Evolutionary conservation across 1,284 basidiomycete genomes (phyloP).

Genomic region (Inonotus obliquus): DNA sequence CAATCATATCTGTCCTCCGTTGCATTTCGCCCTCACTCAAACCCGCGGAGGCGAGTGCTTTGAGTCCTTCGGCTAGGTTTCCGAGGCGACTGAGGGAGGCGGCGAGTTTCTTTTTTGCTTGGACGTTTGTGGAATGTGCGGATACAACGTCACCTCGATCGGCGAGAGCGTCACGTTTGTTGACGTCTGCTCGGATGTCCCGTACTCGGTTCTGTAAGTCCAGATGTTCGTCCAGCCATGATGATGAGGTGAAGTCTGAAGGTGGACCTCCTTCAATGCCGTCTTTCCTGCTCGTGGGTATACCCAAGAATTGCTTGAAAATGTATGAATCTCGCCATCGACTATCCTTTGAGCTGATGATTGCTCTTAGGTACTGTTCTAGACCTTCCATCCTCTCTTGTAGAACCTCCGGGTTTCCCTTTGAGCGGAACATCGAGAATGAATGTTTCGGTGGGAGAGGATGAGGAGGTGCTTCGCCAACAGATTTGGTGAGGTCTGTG

Average conservation of each 20-base stretch:
- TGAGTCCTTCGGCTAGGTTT: slow-evolving; percentile 65
- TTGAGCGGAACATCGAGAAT: slow-evolving; percentile 44
- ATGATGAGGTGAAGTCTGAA: slow-evolving; percentile 60
- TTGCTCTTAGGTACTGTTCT: slow-evolving; percentile 84
- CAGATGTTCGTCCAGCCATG: slow-evolving; percentile 84
- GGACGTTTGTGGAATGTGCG: slow-evolving; percentile 77
- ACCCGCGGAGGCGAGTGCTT: slow-evolving; percentile 57
- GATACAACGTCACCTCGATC: slow-evolving; percentile 67
- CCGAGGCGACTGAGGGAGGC: slow-evolving; percentile 67
- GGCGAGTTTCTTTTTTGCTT: slow-evolving; percentile 80
- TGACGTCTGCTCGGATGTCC: slow-evolving; percentile 77
- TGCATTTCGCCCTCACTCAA: slow-evolving; percentile 82
- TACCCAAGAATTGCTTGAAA: slow-evolving; percentile 85
- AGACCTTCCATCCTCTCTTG: slow-evolving; percentile 73
- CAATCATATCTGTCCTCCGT: slow-evolving; percentile 79
- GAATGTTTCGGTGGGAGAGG: slow-evolving; percentile 79
- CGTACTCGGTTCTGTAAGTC: slow-evolving; percentile 73
- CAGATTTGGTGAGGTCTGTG: slow-evolving; percentile 70
- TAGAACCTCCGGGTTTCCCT: slow-evolving; percentile 45
- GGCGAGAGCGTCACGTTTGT: slow-evolving; percentile 80
- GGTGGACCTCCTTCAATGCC: slow-evolving; percentile 27
- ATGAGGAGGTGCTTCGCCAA: slow-evolving; percentile 67
- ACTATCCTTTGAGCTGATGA: slow-evolving; percentile 75
- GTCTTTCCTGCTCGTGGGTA: slow-evolving; percentile 61
- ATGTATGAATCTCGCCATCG: slow-evolving; percentile 76